Conservation (phyloP, 2,329 filamentous ascomycete genomes). For the Aspergillus costaricaensis region DNA sequence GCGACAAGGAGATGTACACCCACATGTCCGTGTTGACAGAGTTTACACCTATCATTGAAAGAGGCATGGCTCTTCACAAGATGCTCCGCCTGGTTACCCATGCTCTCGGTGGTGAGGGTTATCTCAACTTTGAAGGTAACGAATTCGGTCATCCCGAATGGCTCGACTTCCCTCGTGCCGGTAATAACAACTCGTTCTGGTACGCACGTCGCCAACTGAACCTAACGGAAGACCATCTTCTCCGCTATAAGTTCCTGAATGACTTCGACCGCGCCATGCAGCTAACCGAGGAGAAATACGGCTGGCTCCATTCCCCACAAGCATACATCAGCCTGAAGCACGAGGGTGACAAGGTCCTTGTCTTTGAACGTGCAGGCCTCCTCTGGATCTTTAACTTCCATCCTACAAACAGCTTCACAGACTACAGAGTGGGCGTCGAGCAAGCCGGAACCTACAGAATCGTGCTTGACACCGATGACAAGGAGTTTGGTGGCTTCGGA, state of each 20-base stretch:
- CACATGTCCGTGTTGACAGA: slow-evolving; percentile 88
- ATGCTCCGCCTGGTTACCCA: slow-evolving; percentile 96
- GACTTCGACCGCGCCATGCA: slow-evolving; percentile 95
- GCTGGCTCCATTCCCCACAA: slow-evolving; percentile 83
- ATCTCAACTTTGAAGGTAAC: slow-evolving; percentile 98
- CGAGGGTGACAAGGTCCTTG: slow-evolving; percentile 88
- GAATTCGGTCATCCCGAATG: slow-evolving; percentile 98
- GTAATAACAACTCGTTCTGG: slow-evolving; percentile 91
- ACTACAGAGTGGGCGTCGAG: slow-evolving; percentile 90
- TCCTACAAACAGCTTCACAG: slow-evolving; percentile 77
- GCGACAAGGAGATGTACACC: slow-evolving; percentile 95
- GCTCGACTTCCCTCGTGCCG: slow-evolving; percentile 95
- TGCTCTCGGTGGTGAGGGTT: slow-evolving; percentile 87
- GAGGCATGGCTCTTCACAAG: slow-evolving; percentile 92
- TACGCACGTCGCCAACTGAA: slow-evolving; percentile 94
- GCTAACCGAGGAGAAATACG: slow-evolving; percentile 79
- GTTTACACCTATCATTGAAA: slow-evolving; percentile 84
- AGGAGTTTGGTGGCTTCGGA: slow-evolving; percentile 75
- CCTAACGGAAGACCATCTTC: slow-evolving; percentile 77
- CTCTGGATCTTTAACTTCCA: slow-evolving; percentile 98
- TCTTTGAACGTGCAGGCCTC: slow-evolving; percentile 88
- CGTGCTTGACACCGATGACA: slow-evolving; percentile 77
- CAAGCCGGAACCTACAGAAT: slow-evolving; percentile 81
- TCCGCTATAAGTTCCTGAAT: slow-evolving; percentile 90
- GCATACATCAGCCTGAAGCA: slow-evolving; percentile 94